phyloP scores from a whole-genome alignment of 2,329 filamentous ascomycete genomes.

The Ophiocordyceps unilateralis region DNA sequence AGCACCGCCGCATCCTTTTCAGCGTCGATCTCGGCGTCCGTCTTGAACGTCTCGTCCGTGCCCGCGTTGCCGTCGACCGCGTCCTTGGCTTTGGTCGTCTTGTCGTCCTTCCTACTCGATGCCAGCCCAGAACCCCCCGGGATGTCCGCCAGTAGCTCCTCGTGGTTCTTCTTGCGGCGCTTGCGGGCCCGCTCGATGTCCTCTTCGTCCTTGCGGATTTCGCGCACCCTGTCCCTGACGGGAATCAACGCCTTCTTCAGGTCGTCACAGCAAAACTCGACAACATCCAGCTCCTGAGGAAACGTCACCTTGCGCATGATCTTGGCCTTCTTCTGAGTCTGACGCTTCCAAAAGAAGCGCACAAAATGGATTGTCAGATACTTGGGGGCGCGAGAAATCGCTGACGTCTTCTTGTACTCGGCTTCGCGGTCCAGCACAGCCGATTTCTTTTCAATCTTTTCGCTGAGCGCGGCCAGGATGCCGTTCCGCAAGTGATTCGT shows the following conservation, averaged over 20 bases:
- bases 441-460: constrained; percentile 84
- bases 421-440: constrained; percentile 61
- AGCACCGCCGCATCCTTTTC: constrained; percentile 63
- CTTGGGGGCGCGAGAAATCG: constrained; percentile 78
- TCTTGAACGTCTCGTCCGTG: constrained; percentile 72
- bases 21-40: constrained; percentile 79
- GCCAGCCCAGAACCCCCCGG: constrained; percentile 27
- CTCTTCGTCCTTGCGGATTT: constrained; percentile 86
- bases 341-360: constrained; percentile 93
- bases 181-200: constrained; percentile 86
- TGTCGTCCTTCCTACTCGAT: constrained; percentile 32
- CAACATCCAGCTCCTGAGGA: constrained; percentile 76
- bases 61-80: constrained; percentile 56
- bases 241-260: constrained; percentile 69
- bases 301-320: constrained; percentile 99
- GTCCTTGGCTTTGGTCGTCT: constrained; percentile 17
- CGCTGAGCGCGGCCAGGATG: constrained; percentile 62
- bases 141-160: constrained; percentile 27
- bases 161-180: constrained; percentile 56
- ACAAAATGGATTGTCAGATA: constrained; percentile 96
- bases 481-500: constrained; percentile 89
- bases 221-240: constrained; percentile 89
- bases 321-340: constrained; percentile 96
- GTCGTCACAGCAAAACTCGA: constrained; percentile 91
- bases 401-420: constrained; percentile 77